phyloP scores from a whole-genome alignment of 129 eudicot genomes.

The Flaveria robusta region DNA sequence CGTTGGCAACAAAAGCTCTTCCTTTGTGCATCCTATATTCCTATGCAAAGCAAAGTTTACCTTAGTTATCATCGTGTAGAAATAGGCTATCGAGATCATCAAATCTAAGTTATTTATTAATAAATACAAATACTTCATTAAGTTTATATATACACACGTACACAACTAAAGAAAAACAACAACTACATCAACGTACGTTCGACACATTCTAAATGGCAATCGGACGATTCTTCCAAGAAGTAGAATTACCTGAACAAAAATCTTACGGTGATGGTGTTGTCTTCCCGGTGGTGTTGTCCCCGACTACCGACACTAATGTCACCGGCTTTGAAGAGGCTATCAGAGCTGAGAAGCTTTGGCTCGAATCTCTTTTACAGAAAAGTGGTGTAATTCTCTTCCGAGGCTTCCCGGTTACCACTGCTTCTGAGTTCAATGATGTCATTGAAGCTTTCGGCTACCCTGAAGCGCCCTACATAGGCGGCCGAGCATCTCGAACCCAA shows the following conservation, averaged over 20 bases:
- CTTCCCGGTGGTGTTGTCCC: constrained; percentile 58
- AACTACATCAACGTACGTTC: not conserved
- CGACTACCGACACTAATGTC: constrained; percentile 14
- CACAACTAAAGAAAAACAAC: no score
- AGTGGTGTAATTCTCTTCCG: constrained; percentile 25
- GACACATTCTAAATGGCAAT: constrained; percentile 23
- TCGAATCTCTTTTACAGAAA: constrained; percentile 14
- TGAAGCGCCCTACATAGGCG: constrained; percentile 44
- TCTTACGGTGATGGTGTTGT: not conserved
- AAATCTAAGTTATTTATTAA: no score
- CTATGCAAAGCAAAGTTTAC: no score
- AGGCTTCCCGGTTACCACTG: constrained; percentile 21
- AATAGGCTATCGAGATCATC: not conserved
- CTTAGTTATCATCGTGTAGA: not conserved
- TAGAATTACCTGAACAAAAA: constrained; percentile 47
- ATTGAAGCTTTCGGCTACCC: constrained; percentile 19
- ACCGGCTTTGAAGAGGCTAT: not conserved
- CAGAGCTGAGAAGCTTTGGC: constrained; percentile 16
- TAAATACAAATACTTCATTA: no score
- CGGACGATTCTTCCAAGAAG: constrained; percentile 36
- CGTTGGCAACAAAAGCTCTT: no score
- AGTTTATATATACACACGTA: not conserved
- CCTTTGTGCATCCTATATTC: no score
- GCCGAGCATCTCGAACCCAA: constrained; percentile 61
- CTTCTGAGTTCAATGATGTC: constrained; percentile 9